Evolutionary conservation across 257 asterid species (phyloP), one percentile per base, ranked within the genome.

Genomic region (Petrea volubilis): DNA sequence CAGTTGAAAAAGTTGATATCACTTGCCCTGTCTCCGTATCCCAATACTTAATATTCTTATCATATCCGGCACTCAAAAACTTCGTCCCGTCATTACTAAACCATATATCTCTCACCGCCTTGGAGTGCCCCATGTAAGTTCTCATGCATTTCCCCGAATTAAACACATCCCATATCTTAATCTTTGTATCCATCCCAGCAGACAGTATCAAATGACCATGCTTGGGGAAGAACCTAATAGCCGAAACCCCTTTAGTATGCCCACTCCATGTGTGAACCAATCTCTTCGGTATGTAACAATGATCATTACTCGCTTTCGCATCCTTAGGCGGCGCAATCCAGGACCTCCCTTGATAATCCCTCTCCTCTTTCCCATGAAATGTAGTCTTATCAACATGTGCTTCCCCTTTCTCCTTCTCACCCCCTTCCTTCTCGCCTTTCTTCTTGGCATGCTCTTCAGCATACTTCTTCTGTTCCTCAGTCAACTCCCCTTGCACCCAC

Each of bases 21-120:
- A 90, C 99, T 69, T 95, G 96, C 76, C 98, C 99, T 0, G 99
- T 95, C 79, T 95, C 99, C 0, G 99, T 92, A 80, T 95, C 99
- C 99, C 99, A 95, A 74, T 95, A 95, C 90, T 95, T 95, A 15
- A 95, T 92, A 62, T 92, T 86, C 88, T 92, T 95, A 77, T 95
- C 99, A 81, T 90, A 95, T 15, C 96, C 90, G 15, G 98, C 98
- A 58, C 97, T 86, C 86, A 95, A 85, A 52, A 95, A 95, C 87
- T 92, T 95, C 1, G 88, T 61, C 66, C 99, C 99, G 31, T 92
- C 99, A 31, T 92, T 95, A 73, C 87, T 85, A 72, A 95, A 95
- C 85, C 97, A 95, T 46, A 95, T 84, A 83, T 95, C 98, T 43
- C 97, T 80, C 59, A 95, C 98, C 0, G 97, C 99, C 83, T 95